Conservation (phyloP, 805 yeast genomes). For the Kodamaea neixiangensis region DNA sequence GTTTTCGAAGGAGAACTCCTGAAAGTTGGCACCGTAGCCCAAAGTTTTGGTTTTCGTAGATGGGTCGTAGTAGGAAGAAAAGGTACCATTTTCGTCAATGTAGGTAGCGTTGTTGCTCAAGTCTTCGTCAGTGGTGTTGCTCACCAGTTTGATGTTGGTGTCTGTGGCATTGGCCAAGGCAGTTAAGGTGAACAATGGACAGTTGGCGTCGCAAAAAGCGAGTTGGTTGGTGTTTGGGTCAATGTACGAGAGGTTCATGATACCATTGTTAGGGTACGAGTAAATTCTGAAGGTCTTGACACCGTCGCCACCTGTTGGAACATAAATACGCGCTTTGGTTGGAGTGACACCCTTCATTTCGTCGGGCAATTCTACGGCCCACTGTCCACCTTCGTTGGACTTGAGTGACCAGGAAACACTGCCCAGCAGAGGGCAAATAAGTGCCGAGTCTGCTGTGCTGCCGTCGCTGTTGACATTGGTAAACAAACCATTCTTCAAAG, state of each 20-base stretch:
- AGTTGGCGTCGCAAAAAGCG: conserved; percentile 79
- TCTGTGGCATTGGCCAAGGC: conserved; percentile 33
- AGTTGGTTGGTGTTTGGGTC: conserved; percentile 68
- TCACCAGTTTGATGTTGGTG: conserved; percentile 15
- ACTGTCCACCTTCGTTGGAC: conserved; percentile 56
- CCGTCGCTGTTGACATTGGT: conserved; percentile 44
- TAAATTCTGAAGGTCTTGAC: conserved; percentile 68
- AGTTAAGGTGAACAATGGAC: conserved; percentile 61
- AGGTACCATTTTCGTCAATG: conserved; percentile 37
- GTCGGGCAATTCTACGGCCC: conserved; percentile 62
- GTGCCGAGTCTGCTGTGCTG: conserved; percentile 28
- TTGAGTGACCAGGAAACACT: conserved; percentile 55
- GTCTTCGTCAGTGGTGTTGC: conserved; percentile 24
- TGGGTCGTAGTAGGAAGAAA: conserved; percentile 35
- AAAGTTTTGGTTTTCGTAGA: conserved; percentile 35
- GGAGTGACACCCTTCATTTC: conserved; percentile 55
- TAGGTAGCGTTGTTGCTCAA: conserved; percentile 36
- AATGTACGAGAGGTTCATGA: conserved; percentile 86
- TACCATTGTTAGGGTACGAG: conserved; percentile 79
- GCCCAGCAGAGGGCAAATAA: conserved; percentile 56
- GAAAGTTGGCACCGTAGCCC: conserved; percentile 54
- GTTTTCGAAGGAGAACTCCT: conserved; percentile 82
- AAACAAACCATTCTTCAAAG: conserved; percentile 57
- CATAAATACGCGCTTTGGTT: conserved; percentile 70
- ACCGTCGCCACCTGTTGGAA: conserved; percentile 53